phyloP scores from a whole-genome alignment of 164 flowering plant genomes.

The Piper betle region DNA sequence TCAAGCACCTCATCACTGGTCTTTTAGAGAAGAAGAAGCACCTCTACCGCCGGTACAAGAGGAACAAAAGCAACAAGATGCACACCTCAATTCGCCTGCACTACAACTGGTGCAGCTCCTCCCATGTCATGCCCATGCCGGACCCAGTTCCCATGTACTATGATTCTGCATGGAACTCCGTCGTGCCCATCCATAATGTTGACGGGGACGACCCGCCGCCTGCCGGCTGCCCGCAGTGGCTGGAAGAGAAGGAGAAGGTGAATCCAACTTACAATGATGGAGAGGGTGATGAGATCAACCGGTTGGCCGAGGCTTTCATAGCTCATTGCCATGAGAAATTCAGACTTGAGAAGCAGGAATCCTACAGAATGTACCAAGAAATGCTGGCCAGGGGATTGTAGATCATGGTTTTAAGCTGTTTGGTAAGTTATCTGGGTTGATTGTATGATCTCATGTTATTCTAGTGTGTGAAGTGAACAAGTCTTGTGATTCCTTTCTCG shows the following conservation, averaged over 20 bases:
- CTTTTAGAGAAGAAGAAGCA: background rate
- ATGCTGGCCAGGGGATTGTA: conserved; percentile 86
- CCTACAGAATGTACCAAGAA: conserved; percentile 80
- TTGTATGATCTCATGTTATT: no score
- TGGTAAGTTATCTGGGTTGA: no score
- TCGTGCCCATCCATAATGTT: conserved; percentile 7
- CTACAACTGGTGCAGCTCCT: background rate
- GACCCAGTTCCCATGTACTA: conserved; percentile 19
- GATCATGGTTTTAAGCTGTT: background rate
- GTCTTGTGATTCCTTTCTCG: no score
- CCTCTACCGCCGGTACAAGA: background rate
- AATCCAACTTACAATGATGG: conserved; percentile 6
- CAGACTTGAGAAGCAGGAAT: conserved; percentile 89
- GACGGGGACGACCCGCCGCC: conserved; percentile 23
- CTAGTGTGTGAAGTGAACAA: no score
- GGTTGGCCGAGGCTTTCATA: conserved; percentile 80
- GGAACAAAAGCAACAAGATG: background rate
- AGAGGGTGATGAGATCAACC: conserved; percentile 54
- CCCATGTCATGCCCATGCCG: background rate
- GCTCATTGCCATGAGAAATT: conserved; percentile 84
- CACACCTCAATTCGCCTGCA: background rate
- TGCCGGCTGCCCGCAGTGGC: conserved; percentile 62
- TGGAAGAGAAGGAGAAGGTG: conserved; percentile 37
- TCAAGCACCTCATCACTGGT: background rate
- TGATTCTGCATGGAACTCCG: conserved; percentile 53